Conservation (phyloP, 164 flowering plant genomes). For the Vitis labrusca region DNA sequence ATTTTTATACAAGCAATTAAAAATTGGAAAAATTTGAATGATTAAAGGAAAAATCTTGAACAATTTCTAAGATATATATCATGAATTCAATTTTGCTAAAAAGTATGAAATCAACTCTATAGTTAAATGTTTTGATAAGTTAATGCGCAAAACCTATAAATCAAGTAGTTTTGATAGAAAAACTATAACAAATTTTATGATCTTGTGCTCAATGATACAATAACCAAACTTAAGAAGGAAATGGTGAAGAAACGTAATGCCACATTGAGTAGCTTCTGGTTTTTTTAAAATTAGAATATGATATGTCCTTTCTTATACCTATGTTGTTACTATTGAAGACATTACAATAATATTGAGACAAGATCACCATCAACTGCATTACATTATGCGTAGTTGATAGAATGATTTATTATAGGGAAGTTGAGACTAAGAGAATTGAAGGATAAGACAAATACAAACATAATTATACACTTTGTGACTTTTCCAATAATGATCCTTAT, state of each 20-base stretch:
- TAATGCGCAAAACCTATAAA: not conserved
- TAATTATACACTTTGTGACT: not conserved
- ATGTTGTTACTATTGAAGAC: not conserved
- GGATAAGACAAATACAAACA: conserved; percentile 11
- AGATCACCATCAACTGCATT: conserved; percentile 9
- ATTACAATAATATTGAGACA: conserved; percentile 7
- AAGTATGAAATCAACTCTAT: not conserved
- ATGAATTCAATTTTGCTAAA: not conserved
- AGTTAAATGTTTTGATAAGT: not conserved
- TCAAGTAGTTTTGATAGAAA: not conserved
- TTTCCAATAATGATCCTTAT: conserved; percentile 3
- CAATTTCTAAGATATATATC: not conserved
- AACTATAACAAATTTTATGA: not conserved
- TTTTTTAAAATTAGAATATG: not conserved
- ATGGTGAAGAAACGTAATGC: not conserved
- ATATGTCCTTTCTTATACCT: not conserved
- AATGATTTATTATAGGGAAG: conserved; percentile 14
- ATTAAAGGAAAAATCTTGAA: not conserved
- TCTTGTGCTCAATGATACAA: too few relatives aligned
- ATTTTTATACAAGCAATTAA: not conserved
- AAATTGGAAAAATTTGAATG: not conserved
- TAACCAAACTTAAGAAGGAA: not conserved
- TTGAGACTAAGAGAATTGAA: conserved; percentile 16
- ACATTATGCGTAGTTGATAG: conserved; percentile 3
- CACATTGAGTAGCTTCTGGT: too few relatives aligned